These are phyloP conservation scores for Populus hybrid DNA, from an alignment of 441 rosid genomes.

Conservation along the genomic window DNA sequence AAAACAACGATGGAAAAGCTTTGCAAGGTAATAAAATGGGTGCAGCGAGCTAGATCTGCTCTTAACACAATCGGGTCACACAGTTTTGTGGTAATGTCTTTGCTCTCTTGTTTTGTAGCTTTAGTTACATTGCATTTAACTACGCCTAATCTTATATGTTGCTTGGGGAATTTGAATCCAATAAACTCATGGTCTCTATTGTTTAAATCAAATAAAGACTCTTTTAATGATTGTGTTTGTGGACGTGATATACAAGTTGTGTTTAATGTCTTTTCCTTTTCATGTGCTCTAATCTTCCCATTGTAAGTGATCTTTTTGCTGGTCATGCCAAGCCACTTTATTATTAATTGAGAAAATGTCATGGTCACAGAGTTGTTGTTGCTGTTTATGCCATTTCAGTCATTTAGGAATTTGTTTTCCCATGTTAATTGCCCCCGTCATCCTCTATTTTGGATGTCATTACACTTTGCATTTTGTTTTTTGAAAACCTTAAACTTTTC, in stretches of 20 bases:
- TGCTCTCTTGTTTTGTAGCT: background rate
- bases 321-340: background rate
- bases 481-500: too few species aligned
- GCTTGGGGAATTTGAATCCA: background rate
- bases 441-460: too few species aligned
- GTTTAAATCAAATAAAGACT: background rate
- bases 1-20: slow-evolving; percentile 38
- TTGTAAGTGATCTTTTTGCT: background rate
- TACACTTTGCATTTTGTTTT: too few species aligned
- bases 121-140: background rate
- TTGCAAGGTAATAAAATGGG: slow-evolving; percentile 48
- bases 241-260: background rate
- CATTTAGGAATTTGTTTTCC: too few species aligned
- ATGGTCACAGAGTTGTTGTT: background rate
- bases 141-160: background rate
- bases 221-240: background rate
- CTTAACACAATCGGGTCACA: too few species aligned
- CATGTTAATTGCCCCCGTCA: too few species aligned
- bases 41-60: slow-evolving; percentile 28
- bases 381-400: too few species aligned
- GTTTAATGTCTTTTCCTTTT: background rate
- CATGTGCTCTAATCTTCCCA: background rate
- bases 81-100: slow-evolving; percentile 20
- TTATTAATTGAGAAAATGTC: background rate
- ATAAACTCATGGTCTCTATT: background rate